Evolutionary conservation across 176 grass and related monocot genomes (phyloP).

Genomic region (Triticum timopheevii): DNA sequence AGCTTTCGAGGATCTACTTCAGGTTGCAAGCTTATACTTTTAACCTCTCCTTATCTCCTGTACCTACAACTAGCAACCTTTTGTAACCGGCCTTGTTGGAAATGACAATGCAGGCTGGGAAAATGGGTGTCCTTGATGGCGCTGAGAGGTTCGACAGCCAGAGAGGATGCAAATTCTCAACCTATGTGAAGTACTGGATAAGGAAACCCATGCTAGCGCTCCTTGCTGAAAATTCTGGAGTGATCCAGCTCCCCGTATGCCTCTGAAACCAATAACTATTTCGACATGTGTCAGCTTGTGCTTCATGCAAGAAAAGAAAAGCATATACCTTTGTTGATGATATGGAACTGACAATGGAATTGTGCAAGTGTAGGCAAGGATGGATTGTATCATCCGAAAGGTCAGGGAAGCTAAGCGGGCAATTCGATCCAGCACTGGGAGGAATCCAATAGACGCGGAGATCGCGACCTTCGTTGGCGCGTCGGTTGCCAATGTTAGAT

Average conservation of each 20-base stretch:
- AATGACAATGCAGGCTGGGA: constrained; percentile 58
- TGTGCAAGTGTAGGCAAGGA: constrained; percentile 58
- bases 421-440: constrained; percentile 43
- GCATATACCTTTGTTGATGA: background rate
- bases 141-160: constrained; percentile 74
- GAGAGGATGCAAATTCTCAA: constrained; percentile 79
- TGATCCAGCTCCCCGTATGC: constrained; percentile 71
- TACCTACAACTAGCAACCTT: background rate
- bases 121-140: constrained; percentile 77
- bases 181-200: constrained; percentile 89
- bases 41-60: background rate
- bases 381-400: constrained; percentile 67
- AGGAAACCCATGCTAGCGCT: constrained; percentile 74
- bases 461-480: constrained; percentile 53
- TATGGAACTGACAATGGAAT: background rate
- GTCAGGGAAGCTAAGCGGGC: constrained; percentile 63
- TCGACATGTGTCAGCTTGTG: background rate
- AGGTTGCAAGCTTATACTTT: constrained; percentile 44
- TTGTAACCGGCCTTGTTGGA: background rate
- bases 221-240: constrained; percentile 55
- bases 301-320: background rate
- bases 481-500: constrained; percentile 60
- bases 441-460: constrained; percentile 62
- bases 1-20: constrained; percentile 77
- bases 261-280: constrained; percentile 18